Evolutionary conservation across 345 rosid species (phyloP), one percentile per base, ranked within the genome.

Genomic region (Bruguiera gymnorhiza): DNA sequence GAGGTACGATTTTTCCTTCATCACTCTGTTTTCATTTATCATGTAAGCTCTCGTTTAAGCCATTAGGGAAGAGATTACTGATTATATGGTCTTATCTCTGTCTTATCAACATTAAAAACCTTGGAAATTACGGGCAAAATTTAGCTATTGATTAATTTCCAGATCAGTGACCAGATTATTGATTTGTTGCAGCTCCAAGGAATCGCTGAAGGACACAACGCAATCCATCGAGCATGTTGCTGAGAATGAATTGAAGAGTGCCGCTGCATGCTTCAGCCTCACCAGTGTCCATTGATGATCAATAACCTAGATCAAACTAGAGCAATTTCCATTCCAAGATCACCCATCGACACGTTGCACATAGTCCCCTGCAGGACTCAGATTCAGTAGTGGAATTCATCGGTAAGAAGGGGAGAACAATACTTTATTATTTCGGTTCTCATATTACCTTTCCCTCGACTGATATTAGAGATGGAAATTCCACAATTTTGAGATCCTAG

Each of bases 181-280:
- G 5, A 11, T 43, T 43, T 43, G 48, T 43, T 23, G 27, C 84
- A 91, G 97, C 83, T 88, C 91, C 0, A 92, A 86, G 72, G 89
- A 82, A 71, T 82, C 88, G 4, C 30, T 89, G 75, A 85, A 86
- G 72, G 90, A 85, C 59, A 79, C 79, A 0, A 78, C 81, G 32
- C 82, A 79, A 67, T 80, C 85, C 4, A 76, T 79, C 6, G 86
- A 84, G 74, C 83, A 78, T 61, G 86, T 76, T 21, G 91, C 83
- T 26, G 90, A 86, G 58, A 88, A 87, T 6, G 97, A 91, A 73
- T 57, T 88, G 84, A 93, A 88, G 85, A 91, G 75, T 73, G 98
- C 96, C 5, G 94, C 97, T 29, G 91, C 91, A 16, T 83, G 96
- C 78, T 87, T 94, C 74, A 89, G 84, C 71, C 93, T 94, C 31